Evolutionary conservation across 192 early-diverging fungal genomes (phyloP).

Genomic region (Podila minutissima): DNA sequence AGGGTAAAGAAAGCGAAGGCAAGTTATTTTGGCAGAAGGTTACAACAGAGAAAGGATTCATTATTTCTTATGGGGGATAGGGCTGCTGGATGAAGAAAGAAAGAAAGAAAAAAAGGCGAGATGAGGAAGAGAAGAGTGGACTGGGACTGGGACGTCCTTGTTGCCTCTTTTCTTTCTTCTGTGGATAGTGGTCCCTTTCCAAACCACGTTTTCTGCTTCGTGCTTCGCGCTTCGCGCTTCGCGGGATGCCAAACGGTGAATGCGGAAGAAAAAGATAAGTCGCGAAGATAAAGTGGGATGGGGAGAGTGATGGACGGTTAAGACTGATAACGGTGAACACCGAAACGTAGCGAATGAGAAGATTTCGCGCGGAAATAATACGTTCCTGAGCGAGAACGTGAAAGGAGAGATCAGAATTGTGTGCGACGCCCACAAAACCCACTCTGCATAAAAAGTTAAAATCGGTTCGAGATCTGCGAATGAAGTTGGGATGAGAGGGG

Average conservation of each 20-base stretch:
- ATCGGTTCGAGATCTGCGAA: not conserved
- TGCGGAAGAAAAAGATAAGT: not conserved
- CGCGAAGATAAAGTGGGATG: not conserved
- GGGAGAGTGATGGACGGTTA: not conserved
- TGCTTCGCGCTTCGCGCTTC: too few species aligned
- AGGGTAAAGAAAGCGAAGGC: slow-evolving; percentile 1
- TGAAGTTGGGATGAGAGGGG: not conserved
- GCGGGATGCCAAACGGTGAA: too few species aligned
- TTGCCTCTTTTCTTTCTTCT: not conserved
- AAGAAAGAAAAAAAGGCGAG: not conserved
- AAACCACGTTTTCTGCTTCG: not conserved
- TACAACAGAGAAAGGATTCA: slow-evolving; percentile 24
- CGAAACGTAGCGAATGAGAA: too few species aligned
- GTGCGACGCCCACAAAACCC: too few species aligned
- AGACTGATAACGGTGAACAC: not conserved
- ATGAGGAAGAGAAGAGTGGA: not conserved
- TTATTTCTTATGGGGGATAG: slow-evolving; percentile 9
- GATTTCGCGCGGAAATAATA: not conserved
- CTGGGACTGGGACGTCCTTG: not conserved
- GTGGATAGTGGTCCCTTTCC: not conserved
- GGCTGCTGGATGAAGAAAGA: not conserved
- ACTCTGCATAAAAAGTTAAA: too few species aligned
- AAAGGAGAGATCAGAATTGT: not conserved
- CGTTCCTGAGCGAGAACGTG: not conserved
- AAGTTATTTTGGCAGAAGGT: slow-evolving; percentile 8